Evolutionary conservation across 129 eudicot species (phyloP), one percentile per base, ranked within the genome.

Genomic region (Calendula officinalis): DNA sequence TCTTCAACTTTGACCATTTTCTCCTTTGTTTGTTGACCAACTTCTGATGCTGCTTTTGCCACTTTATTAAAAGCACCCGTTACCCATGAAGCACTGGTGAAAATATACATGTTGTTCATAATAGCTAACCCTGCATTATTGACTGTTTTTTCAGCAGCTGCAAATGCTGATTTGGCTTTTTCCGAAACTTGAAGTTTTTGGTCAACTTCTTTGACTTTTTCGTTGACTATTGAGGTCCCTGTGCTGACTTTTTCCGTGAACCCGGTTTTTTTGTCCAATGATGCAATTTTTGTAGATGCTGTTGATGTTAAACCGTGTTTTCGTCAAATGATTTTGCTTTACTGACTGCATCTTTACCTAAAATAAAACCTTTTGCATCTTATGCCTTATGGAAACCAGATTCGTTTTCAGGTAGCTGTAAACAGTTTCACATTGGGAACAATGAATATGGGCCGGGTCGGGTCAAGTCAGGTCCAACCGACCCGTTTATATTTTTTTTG

Each of bases 361-460:
- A 38, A 63, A 87, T 71, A 71, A 62, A 81, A 14, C 95, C 90
- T 77, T 84, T 87, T 38, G 95, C 91, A 62, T 87, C 95, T 60
- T 84, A 91, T 15, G 95, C 95, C 75, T 88, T 88, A 13, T 78
- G 83, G 59, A 90, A 32, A 45, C 84, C 97, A 52, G 97, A 83
- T 62, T 78, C 84, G 6, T 75, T 30, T 17, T 79, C 78, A 15
- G 82, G 78, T 41, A 56, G 56, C 95, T 86, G 79, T 64, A 73
- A 43, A 46, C 17, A 6, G 50, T 30, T 39, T 67, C 5, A 16
- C 41, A 57, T 2, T 22, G 30, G 30, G 30, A 22, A 22, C 30
- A 22, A 22, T 22, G 30, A 22, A 22, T 22, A 22, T 22, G 30
- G 30, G 30, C 30, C 30, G 1, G 2, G 2, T 0, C 30, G 30